Evolutionary conservation across 2,329 filamentous ascomycete genomes (phyloP), one percentile per base, ranked within the genome.

Genomic region (Botrytis pseudocinerea): DNA sequence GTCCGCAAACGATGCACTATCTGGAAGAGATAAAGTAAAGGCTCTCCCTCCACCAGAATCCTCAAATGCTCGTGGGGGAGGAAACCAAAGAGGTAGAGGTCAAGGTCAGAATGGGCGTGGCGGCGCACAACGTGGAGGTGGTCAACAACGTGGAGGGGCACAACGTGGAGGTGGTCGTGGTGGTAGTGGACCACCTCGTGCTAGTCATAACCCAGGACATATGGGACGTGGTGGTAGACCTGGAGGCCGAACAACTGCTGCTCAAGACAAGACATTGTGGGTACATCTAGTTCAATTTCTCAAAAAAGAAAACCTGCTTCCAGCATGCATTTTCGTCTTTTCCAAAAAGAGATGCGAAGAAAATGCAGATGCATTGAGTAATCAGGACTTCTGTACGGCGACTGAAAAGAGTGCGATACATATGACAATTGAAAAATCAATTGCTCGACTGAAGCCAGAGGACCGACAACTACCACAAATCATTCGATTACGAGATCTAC

Each of bases 291-390:
- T 99, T 4, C 93, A 97, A 79, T 94, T 93, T 82, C 86, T 99
- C 71, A 93, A 91, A 78, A 97, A 97, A 82, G 90, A 94, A 70
- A 93, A 90, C 66, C 86, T 99, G 6, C 88, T 99, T 5, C 96
- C 96, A 0, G 94, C 93, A 14, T 98, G 95, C 81, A 97, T 99
- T 77, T 99, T 99, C 80, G 95, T 99, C 72, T 99, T 99, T 82
- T 99, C 96, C 4, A 99, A 98, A 84, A 97, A 96, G 83, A 88
- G 96, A 70, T 98, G 96, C 79, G 96, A 99, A 82, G 94, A 98
- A 80, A 99, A 98, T 81, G 96, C 96, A 0, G 94, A 98, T 81
- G 95, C 96, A 0, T 86, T 99, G 35, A 95, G 93, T 75, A 98
- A 98, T 80, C 91, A 97, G 77, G 96, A 99, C 80, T 98, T 97